Conservation (phyloP, 1,284 basidiomycete genomes). For the Spongispora temasekensis region DNA sequence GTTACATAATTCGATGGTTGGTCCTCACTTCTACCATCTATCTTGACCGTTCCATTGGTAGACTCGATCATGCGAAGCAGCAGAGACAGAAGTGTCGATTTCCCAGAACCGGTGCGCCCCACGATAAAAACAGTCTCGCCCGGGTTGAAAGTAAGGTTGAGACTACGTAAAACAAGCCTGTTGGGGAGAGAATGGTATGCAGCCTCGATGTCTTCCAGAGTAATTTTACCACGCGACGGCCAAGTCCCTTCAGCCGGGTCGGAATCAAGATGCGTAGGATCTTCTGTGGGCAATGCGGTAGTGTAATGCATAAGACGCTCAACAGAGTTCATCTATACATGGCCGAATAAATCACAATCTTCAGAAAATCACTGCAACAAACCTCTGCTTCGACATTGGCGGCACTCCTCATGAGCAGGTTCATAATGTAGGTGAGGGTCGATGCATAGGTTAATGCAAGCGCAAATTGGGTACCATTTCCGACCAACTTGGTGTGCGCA, state of each 20-base stretch:
- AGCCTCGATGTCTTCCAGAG: slow-evolving; percentile 51
- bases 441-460: slow-evolving; percentile 32
- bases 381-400: slow-evolving; percentile 37
- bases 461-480: slow-evolving; percentile 26
- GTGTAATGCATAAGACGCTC: slow-evolving; percentile 34
- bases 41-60: slow-evolving; percentile 26
- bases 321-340: slow-evolving; percentile 32
- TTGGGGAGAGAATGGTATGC: slow-evolving; percentile 84
- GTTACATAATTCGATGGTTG: neutral
- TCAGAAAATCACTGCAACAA: neutral
- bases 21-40: slow-evolving; percentile 30
- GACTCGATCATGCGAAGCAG: slow-evolving; percentile 33
- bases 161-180: slow-evolving; percentile 59
- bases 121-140: slow-evolving; percentile 92
- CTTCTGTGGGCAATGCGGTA: slow-evolving; percentile 26
- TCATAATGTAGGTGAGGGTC: slow-evolving; percentile 33
- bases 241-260: slow-evolving; percentile 26
- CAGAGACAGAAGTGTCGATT: slow-evolving; percentile 71
- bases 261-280: slow-evolving; percentile 19
- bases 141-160: slow-evolving; percentile 78
- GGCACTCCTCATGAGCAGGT: slow-evolving; percentile 31
- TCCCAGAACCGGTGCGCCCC: slow-evolving; percentile 89
- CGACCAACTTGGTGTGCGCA: slow-evolving; percentile 29
- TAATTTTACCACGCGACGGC: slow-evolving; percentile 29
- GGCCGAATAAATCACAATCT: slow-evolving; percentile 3